Conservation (phyloP, 176 grass and related monocot genomes). For the Areca catechu region DNA sequence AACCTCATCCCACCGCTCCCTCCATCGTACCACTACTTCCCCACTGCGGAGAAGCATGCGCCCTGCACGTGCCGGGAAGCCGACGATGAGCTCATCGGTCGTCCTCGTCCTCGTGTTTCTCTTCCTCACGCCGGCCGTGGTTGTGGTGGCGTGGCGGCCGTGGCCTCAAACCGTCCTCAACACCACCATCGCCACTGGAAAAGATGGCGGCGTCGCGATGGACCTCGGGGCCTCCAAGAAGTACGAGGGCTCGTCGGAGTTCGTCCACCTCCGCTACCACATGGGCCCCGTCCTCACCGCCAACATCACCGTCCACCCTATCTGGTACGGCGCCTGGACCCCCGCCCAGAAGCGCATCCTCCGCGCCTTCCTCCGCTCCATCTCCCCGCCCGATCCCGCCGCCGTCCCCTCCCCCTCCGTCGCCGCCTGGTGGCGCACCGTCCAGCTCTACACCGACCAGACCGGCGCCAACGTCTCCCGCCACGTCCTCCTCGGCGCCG, state of each 20-base stretch:
- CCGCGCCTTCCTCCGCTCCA: slow-evolving; percentile 76
- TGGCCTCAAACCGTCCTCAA: slow-evolving; percentile 42
- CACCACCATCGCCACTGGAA: neutral
- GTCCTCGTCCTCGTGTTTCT: neutral
- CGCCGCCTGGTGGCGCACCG: slow-evolving; percentile 76
- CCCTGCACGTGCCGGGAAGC: neutral
- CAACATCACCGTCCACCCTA: slow-evolving; percentile 71
- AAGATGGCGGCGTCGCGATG: neutral
- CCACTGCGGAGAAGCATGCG: neutral
- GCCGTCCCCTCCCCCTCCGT: slow-evolving; percentile 30
- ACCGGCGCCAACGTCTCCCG: slow-evolving; percentile 66
- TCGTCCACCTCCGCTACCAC: slow-evolving; percentile 81
- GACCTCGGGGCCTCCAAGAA: slow-evolving; percentile 53
- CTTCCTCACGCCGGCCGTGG: neutral
- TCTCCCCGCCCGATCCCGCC: slow-evolving; percentile 19
- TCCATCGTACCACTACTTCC: neutral
- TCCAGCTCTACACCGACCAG: slow-evolving; percentile 88
- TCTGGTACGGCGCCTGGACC: slow-evolving; percentile 85
- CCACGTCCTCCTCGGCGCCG: slow-evolving; percentile 40
- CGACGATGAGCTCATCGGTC: slow-evolving; percentile 4
- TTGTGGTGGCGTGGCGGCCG: slow-evolving; percentile 51
- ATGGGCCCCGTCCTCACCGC: slow-evolving; percentile 85
- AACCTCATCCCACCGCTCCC: neutral
- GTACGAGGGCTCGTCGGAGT: slow-evolving; percentile 88
- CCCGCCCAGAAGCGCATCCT: slow-evolving; percentile 59